Percentiles rank a stretch among this genome's conserved stretches.
These are phyloP conservation scores for Passalora sequoiae DNA, from an alignment of 2,329 filamentous ascomycete species.

Conservation along the genomic window DNA sequence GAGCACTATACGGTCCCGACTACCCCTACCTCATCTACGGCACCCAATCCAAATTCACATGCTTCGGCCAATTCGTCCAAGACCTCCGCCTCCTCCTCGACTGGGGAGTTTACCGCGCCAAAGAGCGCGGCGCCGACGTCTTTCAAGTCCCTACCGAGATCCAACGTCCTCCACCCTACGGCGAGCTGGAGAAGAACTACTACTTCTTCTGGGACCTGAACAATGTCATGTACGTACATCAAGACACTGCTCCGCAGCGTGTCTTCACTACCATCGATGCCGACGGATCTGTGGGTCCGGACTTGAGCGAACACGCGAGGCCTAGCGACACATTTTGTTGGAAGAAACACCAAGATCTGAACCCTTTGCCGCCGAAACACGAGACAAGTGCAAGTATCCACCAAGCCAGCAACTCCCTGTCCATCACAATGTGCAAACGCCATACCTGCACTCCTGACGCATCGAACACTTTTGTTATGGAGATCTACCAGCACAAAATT, in stretches of 20 bases:
- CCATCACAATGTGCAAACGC: slow-evolving; percentile 51
- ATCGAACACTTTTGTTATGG: slow-evolving; percentile 52
- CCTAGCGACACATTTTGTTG: slow-evolving; percentile 20
- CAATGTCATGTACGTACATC: slow-evolving; percentile 46
- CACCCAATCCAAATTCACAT: slow-evolving; percentile 51
- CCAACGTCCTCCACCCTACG: slow-evolving; percentile 45
- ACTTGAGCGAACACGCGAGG: slow-evolving; percentile 41
- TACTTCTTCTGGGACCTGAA: slow-evolving; percentile 54
- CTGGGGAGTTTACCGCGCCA: slow-evolving; percentile 9
- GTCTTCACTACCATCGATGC: slow-evolving; percentile 44
- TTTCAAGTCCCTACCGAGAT: slow-evolving; percentile 49
- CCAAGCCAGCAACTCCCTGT: slow-evolving; percentile 56
- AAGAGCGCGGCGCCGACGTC: slow-evolving; percentile 29
- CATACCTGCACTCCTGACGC: slow-evolving; percentile 45
- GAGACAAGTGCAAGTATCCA: slow-evolving; percentile 43
- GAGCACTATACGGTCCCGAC: slow-evolving; percentile 53
- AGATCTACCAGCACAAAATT: slow-evolving; percentile 53
- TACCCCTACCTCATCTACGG: slow-evolving; percentile 51
- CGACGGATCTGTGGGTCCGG: slow-evolving; percentile 46
- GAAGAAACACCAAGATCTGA: slow-evolving; percentile 5
- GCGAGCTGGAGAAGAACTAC: slow-evolving; percentile 56
- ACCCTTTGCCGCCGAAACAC: slow-evolving; percentile 1
- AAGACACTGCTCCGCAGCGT: slow-evolving; percentile 49
- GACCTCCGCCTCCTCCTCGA: slow-evolving; percentile 47
- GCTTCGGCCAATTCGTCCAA: slow-evolving; percentile 54